A percentile compares a stretch with the other conserved stretches of the same genome.
Conservation (phyloP, 1,284 basidiomycete species). For the Rhizoctonia solani region DNA sequence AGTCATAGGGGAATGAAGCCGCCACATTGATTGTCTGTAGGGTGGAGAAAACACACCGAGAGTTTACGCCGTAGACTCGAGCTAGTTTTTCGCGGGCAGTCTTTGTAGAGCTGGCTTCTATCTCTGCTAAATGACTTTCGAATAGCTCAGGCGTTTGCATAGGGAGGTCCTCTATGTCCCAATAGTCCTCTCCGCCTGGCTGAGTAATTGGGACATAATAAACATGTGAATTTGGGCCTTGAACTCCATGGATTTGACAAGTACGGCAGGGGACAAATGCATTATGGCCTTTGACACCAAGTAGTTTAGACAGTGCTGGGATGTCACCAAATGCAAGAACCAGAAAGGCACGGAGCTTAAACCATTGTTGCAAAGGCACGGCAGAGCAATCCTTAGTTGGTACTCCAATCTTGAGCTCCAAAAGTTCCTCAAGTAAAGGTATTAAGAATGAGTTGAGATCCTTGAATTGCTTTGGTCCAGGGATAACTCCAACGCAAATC, state of each 20-base stretch:
- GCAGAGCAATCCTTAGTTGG: not conserved
- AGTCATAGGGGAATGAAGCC: not conserved
- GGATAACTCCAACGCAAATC: slow-evolving; percentile 14
- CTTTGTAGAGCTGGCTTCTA: not conserved
- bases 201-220: not conserved
- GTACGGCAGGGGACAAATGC: not conserved
- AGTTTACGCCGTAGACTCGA: not conserved
- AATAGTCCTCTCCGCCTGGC: not conserved
- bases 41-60: not conserved
- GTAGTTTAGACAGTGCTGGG: slow-evolving; percentile 3
- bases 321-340: slow-evolving; percentile 25
- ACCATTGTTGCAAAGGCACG: not conserved
- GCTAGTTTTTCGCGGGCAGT: not conserved
- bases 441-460: slow-evolving; percentile 5
- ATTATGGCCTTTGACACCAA: slow-evolving; percentile 14
- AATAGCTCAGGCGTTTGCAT: not conserved
- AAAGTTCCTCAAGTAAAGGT: slow-evolving; percentile 10
- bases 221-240: not conserved
- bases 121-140: too few species aligned
- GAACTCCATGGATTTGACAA: not conserved
- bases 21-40: not conserved
- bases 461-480: slow-evolving; percentile 7
- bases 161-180: not conserved
- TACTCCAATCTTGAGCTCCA: slow-evolving; percentile 1
- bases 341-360: slow-evolving; percentile 1